Conservation (phyloP, 352 stramenopile genomes). For the Phytophthora sansomeana region DNA sequence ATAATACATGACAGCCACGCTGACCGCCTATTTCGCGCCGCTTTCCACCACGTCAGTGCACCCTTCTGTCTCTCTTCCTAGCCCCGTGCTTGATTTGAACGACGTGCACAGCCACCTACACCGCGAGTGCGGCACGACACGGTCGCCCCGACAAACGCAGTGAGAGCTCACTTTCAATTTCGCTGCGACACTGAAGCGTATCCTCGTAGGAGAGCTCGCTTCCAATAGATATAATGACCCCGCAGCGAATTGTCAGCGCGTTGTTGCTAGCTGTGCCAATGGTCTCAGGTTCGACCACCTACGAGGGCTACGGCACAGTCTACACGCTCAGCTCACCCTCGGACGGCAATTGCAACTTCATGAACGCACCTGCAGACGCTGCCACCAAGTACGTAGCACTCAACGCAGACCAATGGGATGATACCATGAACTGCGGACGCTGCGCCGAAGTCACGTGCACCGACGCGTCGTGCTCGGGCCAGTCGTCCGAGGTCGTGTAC, state of each 20-base stretch:
- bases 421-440: slow-evolving; percentile 53
- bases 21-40: slow-evolving; percentile 21
- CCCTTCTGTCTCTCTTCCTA: slow-evolving; percentile 17
- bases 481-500: slow-evolving; percentile 61
- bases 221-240: slow-evolving; percentile 5
- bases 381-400: slow-evolving; percentile 50
- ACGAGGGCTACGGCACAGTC: slow-evolving; percentile 30
- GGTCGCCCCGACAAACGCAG: not conserved
- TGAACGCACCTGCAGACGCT: slow-evolving; percentile 38
- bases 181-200: slow-evolving; percentile 4
- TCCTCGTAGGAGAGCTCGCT: not conserved
- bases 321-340: slow-evolving; percentile 42
- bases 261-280: slow-evolving; percentile 9
- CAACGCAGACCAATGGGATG: slow-evolving; percentile 51
- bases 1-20: slow-evolving; percentile 20
- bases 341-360: slow-evolving; percentile 59
- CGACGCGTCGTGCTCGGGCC: slow-evolving; percentile 51
- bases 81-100: slow-evolving; percentile 9
- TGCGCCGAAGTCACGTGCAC: slow-evolving; percentile 60
- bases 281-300: slow-evolving; percentile 4
- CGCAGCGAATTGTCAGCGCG: slow-evolving; percentile 18
- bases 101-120: slow-evolving; percentile 19
- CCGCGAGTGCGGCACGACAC: slow-evolving; percentile 3
- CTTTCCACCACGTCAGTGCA: slow-evolving; percentile 31
- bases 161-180: slow-evolving; percentile 33